Conservation (phyloP, 1,284 basidiomycete genomes). For the Garcileccinum viscosum region DNA sequence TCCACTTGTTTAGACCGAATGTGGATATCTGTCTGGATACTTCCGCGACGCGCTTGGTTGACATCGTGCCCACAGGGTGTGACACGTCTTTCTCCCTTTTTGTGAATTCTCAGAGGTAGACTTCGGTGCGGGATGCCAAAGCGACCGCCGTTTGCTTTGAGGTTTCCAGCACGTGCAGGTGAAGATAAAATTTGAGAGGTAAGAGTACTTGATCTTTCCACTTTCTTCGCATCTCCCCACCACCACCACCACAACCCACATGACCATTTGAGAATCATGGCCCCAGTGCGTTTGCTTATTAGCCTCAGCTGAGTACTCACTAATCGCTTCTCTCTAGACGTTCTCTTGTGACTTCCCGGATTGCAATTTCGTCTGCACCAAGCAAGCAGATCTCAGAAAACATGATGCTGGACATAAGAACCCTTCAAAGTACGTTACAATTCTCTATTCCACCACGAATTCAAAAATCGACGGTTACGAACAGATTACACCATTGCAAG, state of each 20-base stretch:
- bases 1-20: too few species aligned
- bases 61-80: too few species aligned
- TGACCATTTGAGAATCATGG: not conserved
- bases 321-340: not conserved
- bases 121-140: too few species aligned
- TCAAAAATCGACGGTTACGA: not conserved
- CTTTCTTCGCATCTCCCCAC: not conserved
- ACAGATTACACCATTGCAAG: not conserved
- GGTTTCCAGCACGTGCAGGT: not conserved
- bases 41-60: too few species aligned
- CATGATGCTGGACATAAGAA: not conserved
- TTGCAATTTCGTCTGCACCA: not conserved
- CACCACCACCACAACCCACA: not conserved
- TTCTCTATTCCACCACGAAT: not conserved
- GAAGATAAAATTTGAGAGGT: not conserved
- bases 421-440: too few species aligned
- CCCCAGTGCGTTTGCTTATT: not conserved
- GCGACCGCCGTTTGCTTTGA: not conserved
- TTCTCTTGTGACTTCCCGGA: not conserved
- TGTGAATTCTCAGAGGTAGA: too few species aligned
- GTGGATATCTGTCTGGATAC: too few species aligned
- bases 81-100: too few species aligned
- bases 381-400: not conserved
- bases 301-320: not conserved
- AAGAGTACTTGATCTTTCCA: not conserved